Percentiles rank a stretch among this genome's conserved stretches.
Conservation (phyloP, 2,329 filamentous ascomycete species). For the Ascochyta pisi region DNA sequence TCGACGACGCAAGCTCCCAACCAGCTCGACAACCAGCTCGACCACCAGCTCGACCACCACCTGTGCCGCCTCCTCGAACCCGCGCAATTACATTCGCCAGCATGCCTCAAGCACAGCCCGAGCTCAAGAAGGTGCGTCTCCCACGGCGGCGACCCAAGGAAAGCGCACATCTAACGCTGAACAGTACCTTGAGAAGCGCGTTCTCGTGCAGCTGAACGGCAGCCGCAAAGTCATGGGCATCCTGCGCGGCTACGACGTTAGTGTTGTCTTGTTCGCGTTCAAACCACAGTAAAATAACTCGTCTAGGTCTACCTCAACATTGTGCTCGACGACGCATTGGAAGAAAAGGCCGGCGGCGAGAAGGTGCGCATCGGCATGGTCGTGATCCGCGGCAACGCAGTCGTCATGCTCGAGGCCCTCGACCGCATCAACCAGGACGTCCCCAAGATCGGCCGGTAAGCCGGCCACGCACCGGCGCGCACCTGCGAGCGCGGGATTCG, state of each 20-base stretch:
- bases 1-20: slow-evolving; percentile 1
- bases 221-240: slow-evolving; percentile 96
- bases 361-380: slow-evolving; percentile 93
- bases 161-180: slow-evolving; percentile 25
- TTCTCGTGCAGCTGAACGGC: slow-evolving; percentile 97
- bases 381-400: slow-evolving; percentile 96
- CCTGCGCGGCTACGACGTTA: slow-evolving; percentile 93
- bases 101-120: slow-evolving; percentile 98
- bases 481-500: background rate
- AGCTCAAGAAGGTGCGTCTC: slow-evolving; percentile 87
- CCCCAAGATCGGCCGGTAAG: slow-evolving; percentile 42
- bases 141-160: background rate
- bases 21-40: background rate
- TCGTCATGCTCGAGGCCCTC: slow-evolving; percentile 88
- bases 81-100: slow-evolving; percentile 48
- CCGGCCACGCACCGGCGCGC: background rate
- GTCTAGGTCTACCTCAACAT: slow-evolving; percentile 94
- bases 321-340: slow-evolving; percentile 93
- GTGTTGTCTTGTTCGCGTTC: slow-evolving; percentile 36
- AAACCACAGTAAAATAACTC: slow-evolving; percentile 1
- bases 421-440: slow-evolving; percentile 47
- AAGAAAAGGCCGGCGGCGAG: slow-evolving; percentile 91
- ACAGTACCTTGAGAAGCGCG: slow-evolving; percentile 98
- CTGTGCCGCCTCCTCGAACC: background rate
- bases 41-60: background rate